Percentiles rank a stretch among this genome's conserved stretches.
Conservation (phyloP, 2,329 filamentous ascomycete species). For the Ophiocordyceps camponoti-saundersi region DNA sequence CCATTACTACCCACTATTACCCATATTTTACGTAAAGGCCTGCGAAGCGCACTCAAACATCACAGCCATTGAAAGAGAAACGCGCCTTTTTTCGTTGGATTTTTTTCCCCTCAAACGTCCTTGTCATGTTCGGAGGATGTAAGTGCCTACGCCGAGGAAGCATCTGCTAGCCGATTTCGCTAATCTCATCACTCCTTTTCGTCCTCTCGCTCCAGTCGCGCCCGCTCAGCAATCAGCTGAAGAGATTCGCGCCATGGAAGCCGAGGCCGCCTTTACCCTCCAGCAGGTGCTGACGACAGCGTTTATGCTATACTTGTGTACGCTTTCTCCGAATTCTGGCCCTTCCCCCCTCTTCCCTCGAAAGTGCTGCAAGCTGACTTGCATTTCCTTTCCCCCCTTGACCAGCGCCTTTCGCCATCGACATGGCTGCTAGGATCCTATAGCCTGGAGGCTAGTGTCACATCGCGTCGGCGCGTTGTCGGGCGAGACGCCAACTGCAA, state of each 20-base stretch:
- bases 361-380: too few species aligned
- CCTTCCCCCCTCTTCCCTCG: not conserved
- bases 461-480: not conserved
- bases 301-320: slow-evolving; percentile 62
- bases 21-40: not conserved
- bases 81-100: too few species aligned
- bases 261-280: slow-evolving; percentile 48
- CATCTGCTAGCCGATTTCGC: not conserved
- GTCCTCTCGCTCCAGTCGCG: slow-evolving; percentile 32
- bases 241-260: slow-evolving; percentile 55
- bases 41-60: not conserved
- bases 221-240: slow-evolving; percentile 52
- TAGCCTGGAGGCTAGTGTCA: slow-evolving; percentile 8
- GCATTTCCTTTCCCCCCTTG: not conserved
- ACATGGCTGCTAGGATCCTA: slow-evolving; percentile 28
- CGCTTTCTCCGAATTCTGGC: not conserved
- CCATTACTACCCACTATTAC: too few species aligned
- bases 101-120: not conserved
- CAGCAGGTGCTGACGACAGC: slow-evolving; percentile 50
- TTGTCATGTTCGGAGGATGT: not conserved
- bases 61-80: not conserved
- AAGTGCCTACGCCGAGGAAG: not conserved
- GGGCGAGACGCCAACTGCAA: not conserved
- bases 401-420: slow-evolving; percentile 40
- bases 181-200: slow-evolving; percentile 5